A percentile compares a stretch with the other conserved stretches of the same genome.
These are phyloP conservation scores for Candida khao-thaluensis DNA, from an alignment of 805 yeast species.

Conservation along the genomic window DNA sequence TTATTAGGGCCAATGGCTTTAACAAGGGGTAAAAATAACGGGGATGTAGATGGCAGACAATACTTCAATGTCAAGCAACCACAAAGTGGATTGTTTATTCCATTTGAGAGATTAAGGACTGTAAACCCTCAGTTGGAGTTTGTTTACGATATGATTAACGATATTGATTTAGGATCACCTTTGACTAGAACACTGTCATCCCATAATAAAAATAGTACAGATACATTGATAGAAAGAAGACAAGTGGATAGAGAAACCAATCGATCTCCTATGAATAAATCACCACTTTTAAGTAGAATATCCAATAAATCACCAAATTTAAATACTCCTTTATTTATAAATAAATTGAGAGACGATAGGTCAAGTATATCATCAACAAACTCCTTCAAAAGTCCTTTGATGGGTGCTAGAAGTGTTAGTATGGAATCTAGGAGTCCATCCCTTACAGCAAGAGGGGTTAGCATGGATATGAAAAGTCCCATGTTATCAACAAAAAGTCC, in stretches of 20 bases:
- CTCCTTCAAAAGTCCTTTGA: slow-evolving; percentile 4
- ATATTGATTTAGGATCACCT: slow-evolving; percentile 4
- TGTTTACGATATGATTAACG: slow-evolving; percentile 16
- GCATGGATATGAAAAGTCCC: too few species aligned
- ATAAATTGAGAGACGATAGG: slow-evolving; percentile 5
- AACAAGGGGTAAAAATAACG: slow-evolving; percentile 77
- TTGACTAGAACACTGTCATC: background rate
- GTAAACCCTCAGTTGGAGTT: slow-evolving; percentile 31
- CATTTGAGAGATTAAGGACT: slow-evolving; percentile 44
- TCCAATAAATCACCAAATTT: slow-evolving; percentile 9
- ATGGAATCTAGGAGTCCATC: slow-evolving; percentile 9
- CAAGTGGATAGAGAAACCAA: too few species aligned
- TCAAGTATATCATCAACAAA: slow-evolving; percentile 13
- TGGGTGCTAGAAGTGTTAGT: background rate
- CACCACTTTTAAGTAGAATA: too few species aligned
- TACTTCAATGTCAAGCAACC: slow-evolving; percentile 68
- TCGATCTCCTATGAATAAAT: background rate
- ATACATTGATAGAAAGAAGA: too few species aligned
- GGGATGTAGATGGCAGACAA: slow-evolving; percentile 68
- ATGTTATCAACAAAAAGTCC: background rate
- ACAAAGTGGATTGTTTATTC: slow-evolving; percentile 73
- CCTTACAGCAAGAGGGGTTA: background rate
- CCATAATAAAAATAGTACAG: too few species aligned
- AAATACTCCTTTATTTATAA: slow-evolving; percentile 1
- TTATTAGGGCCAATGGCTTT: slow-evolving; percentile 59